Evolutionary conservation across 2,329 filamentous ascomycete genomes (phyloP).

Genomic region (Scedosporium boydii): DNA sequence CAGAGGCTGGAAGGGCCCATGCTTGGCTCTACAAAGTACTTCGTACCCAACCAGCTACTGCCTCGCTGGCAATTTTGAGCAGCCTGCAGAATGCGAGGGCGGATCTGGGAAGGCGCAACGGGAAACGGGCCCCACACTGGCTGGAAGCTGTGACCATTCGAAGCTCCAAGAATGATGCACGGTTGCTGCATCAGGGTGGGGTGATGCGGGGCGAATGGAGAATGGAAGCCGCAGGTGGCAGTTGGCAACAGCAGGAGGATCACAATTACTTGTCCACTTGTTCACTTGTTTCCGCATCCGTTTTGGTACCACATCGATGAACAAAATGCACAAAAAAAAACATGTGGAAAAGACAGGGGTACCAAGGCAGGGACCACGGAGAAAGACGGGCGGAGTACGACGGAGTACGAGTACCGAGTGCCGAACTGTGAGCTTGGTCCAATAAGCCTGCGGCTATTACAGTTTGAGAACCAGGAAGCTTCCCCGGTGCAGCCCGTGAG

Average conservation of each 20-base stretch:
- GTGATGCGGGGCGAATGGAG: background rate
- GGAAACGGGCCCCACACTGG: background rate
- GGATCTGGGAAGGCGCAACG: background rate
- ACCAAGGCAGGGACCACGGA: background rate
- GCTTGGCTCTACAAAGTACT: too few relatives aligned
- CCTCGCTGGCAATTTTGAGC: too few relatives aligned
- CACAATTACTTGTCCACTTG: too few relatives aligned
- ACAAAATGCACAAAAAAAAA: too few relatives aligned
- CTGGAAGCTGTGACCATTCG: background rate
- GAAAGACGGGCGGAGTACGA: constrained; percentile 5
- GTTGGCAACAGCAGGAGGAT: background rate
- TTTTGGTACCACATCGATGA: too few relatives aligned
- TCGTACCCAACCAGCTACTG: too few relatives aligned
- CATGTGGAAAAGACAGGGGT: background rate
- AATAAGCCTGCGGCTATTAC: background rate
- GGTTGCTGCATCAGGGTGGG: background rate
- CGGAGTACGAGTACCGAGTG: constrained; percentile 6
- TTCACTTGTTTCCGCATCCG: too few relatives aligned
- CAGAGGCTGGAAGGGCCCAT: background rate
- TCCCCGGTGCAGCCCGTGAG: background rate
- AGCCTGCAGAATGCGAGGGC: background rate
- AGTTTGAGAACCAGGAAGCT: background rate
- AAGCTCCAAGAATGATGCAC: background rate
- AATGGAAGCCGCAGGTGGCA: background rate
- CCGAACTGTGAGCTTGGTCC: constrained; percentile 1